These are phyloP conservation scores for Neospermospora avenae DNA, from an alignment of 2,329 filamentous ascomycete genomes.

Conservation along the genomic window DNA sequence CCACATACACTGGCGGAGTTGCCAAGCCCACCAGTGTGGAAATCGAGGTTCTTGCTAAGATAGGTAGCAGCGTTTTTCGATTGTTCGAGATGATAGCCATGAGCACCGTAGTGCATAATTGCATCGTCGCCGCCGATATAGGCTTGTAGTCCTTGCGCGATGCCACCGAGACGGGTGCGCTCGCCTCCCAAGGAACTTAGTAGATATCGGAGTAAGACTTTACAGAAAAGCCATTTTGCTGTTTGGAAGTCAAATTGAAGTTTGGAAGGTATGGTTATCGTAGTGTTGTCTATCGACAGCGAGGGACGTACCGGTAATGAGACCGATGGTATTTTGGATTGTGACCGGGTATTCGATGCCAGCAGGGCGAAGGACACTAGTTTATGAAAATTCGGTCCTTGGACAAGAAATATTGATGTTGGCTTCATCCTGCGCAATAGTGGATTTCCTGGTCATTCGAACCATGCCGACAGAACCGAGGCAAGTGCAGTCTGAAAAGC, in stretches of 20 bases:
- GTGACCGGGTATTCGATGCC: conserved; percentile 1
- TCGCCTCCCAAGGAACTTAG: neutral
- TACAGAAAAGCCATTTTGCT: conserved; percentile 1
- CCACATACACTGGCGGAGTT: conserved; percentile 1
- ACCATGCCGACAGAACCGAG: neutral
- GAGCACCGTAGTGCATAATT: neutral
- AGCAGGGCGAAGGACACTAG: neutral
- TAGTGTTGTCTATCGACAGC: neutral
- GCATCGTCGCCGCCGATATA: conserved; percentile 1
- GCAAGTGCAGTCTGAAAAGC: no score
- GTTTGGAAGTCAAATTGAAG: neutral
- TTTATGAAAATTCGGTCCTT: neutral
- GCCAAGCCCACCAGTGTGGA: neutral
- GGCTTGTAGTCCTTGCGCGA: neutral
- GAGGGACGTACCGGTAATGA: neutral
- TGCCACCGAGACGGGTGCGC: neutral
- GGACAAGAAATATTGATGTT: conserved; percentile 3
- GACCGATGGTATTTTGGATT: neutral
- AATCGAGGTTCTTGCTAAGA: neutral
- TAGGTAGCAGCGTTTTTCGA: neutral
- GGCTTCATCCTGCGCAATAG: neutral
- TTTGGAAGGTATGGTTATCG: conserved; percentile 2
- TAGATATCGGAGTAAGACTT: neutral
- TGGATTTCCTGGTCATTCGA: conserved; percentile 1
- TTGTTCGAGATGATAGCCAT: conserved; percentile 4